Conservation (phyloP, 2,329 filamentous ascomycete species). For the Sporothrix pallida region DNA sequence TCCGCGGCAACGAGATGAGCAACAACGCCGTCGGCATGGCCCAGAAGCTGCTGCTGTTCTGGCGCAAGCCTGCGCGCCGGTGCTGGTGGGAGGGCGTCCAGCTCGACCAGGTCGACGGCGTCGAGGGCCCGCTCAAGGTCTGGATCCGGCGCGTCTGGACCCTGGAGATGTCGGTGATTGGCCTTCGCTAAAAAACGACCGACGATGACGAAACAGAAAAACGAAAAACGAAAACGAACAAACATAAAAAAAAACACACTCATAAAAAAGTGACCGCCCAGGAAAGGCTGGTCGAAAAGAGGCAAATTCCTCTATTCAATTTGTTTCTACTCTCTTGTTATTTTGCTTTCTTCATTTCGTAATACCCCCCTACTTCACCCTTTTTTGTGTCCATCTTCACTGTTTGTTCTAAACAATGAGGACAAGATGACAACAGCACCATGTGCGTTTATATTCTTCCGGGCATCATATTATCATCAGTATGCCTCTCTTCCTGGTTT, state of each 20-base stretch:
- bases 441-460: not conserved
- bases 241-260: not conserved
- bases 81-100: conserved; percentile 99
- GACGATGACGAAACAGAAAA: not conserved
- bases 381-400: not conserved
- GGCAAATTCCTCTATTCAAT: too few species aligned
- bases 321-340: not conserved
- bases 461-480: not conserved
- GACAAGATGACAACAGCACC: not conserved
- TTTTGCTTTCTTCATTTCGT: conserved; percentile 8
- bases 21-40: conserved; percentile 93
- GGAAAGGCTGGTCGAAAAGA: conserved; percentile 7
- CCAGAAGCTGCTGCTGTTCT: conserved; percentile 95
- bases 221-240: not conserved
- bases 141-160: conserved; percentile 99
- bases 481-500: not conserved
- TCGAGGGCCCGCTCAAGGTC: conserved; percentile 91
- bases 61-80: conserved; percentile 92
- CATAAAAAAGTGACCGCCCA: conserved; percentile 5
- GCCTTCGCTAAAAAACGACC: conserved; percentile 65
- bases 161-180: conserved; percentile 95
- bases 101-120: conserved; percentile 84
- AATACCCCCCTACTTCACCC: conserved; percentile 12
- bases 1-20: conserved; percentile 76
- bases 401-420: not conserved